Evolutionary conservation across 192 early-diverging fungal genomes (phyloP), one percentile per base, ranked within the genome.

Genomic region (Polychytrium aggregatum): DNA sequence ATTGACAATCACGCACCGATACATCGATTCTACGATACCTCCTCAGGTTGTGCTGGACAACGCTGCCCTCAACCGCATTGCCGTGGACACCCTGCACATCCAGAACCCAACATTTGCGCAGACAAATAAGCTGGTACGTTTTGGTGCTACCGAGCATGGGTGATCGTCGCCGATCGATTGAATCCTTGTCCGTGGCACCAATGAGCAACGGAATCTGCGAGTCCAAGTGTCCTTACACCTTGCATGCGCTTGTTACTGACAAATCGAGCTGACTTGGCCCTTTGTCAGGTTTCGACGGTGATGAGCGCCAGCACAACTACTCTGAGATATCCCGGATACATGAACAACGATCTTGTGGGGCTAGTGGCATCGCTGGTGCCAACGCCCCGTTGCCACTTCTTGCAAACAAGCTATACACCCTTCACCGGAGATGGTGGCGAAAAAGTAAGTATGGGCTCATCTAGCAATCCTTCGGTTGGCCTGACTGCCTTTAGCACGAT

Each of bases 301-400:
- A 94, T 98, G 81, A 86, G 84, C 27, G 91, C 95, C 14, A 88
- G 85, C 60, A 98, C 95, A 18, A 92, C 85, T 3, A 97, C 92
- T 14, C 68, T 98, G 37, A 83, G 95, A 47, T 98, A 98, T 68
- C 95, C 95, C 27, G 90, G 92, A 48, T 98, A 96, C 63, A 98
- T 98, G 95, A 95, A 98, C 73, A 98, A 98, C 63, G 92, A 98
- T 58, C 74, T 98, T 38, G 90, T 93, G 6, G 84, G 90, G 46
- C 82, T 98, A 59, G 76, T 97, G 20, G 85, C 95, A 1, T 91
- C 92, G 14, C 72, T 98, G 44, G 97, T 98, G 45, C 95, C 95
- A 0, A 95, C 92, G n/a, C 95, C 95, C 9, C 80, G 90, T 42
- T 98, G 95, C 59, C 95, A 98, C 59, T 98, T 82, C 59, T 69